Conservation (phyloP, 176 grass and related monocot genomes). For the Tillandsia fasciculata region DNA sequence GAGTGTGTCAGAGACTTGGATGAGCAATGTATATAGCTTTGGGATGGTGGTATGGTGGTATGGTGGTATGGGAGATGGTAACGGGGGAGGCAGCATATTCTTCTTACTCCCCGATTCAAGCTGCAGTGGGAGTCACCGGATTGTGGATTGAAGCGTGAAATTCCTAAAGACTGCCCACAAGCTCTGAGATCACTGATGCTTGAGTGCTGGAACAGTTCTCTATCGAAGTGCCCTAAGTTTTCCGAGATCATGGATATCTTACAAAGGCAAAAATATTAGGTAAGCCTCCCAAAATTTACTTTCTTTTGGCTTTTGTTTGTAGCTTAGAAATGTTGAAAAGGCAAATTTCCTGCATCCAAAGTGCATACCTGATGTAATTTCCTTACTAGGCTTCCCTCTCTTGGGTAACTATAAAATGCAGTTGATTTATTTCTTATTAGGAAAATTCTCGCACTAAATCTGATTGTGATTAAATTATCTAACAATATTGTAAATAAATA, state of each 20-base stretch:
- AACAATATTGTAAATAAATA: too few relatives aligned
- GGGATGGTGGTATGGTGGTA: conserved; percentile 5
- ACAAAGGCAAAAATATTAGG: conserved; percentile 48
- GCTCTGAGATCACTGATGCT: conserved; percentile 73
- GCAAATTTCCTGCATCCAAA: too few relatives aligned
- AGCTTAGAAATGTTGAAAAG: too few relatives aligned
- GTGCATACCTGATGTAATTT: too few relatives aligned
- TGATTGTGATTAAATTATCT: too few relatives aligned
- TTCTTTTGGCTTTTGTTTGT: too few relatives aligned
- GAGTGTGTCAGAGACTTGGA: conserved; percentile 72
- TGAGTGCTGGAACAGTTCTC: conserved; percentile 80
- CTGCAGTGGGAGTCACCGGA: conserved; percentile 74
- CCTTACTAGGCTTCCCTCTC: too few relatives aligned
- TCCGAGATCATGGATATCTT: conserved; percentile 63
- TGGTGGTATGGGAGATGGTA: conserved; percentile 76
- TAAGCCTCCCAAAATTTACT: too few relatives aligned
- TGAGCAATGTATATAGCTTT: conserved; percentile 96
- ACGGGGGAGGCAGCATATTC: conserved; percentile 88
- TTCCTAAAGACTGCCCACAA: conserved; percentile 72
- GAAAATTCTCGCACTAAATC: too few relatives aligned
- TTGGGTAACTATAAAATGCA: too few relatives aligned
- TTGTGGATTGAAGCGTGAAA: conserved; percentile 78
- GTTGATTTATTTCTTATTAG: too few relatives aligned
- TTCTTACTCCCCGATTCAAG: conserved; percentile 88
- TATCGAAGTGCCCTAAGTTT: conserved; percentile 72